Evolutionary conservation across 2,329 filamentous ascomycete species (phyloP).

Genomic region (Parafenestella ontariensis): DNA sequence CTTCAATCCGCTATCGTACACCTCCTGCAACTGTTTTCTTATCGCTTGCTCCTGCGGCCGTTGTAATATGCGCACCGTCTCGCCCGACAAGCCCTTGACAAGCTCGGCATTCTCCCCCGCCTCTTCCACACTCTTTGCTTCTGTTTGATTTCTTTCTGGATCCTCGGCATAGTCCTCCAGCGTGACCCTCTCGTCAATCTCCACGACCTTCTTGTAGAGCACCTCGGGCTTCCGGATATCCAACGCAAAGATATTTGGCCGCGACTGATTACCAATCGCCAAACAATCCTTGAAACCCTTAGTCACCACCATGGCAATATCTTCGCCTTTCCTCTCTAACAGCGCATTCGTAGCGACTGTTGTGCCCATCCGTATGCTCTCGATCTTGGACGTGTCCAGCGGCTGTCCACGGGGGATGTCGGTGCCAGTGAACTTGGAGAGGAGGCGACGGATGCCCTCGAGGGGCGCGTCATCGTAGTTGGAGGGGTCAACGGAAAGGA

Average conservation of each 20-base stretch:
- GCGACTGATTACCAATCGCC: slow-evolving; percentile 87
- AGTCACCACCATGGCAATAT: slow-evolving; percentile 85
- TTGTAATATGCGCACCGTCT: slow-evolving; percentile 73
- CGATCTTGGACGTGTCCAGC: slow-evolving; percentile 82
- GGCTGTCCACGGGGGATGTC: slow-evolving; percentile 81
- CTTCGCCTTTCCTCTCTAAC: slow-evolving; percentile 87
- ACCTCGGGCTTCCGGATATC: slow-evolving; percentile 87
- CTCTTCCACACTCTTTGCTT: slow-evolving; percentile 60
- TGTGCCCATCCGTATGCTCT: slow-evolving; percentile 94
- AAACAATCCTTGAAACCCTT: slow-evolving; percentile 88
- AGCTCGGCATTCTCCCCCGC: slow-evolving; percentile 59
- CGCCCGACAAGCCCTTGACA: slow-evolving; percentile 75
- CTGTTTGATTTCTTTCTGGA: slow-evolving; percentile 68
- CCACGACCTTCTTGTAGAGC: slow-evolving; percentile 83
- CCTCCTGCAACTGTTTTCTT: slow-evolving; percentile 66
- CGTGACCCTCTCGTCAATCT: slow-evolving; percentile 89
- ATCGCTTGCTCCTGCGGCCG: slow-evolving; percentile 66
- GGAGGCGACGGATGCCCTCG: slow-evolving; percentile 86
- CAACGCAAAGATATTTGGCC: slow-evolving; percentile 89
- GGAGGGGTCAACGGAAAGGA: slow-evolving; percentile 85
- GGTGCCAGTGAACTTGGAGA: slow-evolving; percentile 75
- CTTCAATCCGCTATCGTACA: slow-evolving; percentile 74
- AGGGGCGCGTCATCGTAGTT: slow-evolving; percentile 93
- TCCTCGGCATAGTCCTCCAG: slow-evolving; percentile 93
- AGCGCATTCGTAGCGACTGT: slow-evolving; percentile 94